A percentile compares a stretch with the other conserved stretches of the same genome.
phyloP scores from a whole-genome alignment of 2,329 filamentous ascomycete species.

The Colletotrichum horii region DNA sequence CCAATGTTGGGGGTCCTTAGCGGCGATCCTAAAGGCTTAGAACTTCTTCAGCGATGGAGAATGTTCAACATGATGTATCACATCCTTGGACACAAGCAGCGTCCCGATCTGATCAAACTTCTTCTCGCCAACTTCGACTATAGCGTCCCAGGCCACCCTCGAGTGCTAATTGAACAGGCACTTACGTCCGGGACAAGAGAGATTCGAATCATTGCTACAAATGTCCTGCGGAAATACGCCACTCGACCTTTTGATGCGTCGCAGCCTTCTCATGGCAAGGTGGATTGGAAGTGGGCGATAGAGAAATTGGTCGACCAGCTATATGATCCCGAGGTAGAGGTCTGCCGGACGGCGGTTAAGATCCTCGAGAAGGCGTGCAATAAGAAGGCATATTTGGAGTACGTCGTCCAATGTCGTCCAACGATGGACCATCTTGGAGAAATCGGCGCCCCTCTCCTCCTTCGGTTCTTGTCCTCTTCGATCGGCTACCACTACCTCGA shows the following conservation, averaged over 20 bases:
- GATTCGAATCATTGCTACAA: constrained; percentile 89
- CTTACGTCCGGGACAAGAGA: constrained; percentile 91
- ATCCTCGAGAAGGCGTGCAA: constrained; percentile 98
- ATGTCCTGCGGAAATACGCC: constrained; percentile 85
- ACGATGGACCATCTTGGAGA: constrained; percentile 95
- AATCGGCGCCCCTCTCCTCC: constrained; percentile 89
- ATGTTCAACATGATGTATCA: constrained; percentile 99
- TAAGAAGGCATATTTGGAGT: constrained; percentile 87
- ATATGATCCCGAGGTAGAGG: constrained; percentile 96
- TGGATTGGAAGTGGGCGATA: constrained; percentile 92
- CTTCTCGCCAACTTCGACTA: constrained; percentile 94
- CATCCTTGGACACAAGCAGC: constrained; percentile 88
- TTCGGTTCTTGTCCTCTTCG: constrained; percentile 93
- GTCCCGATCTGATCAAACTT: constrained; percentile 88
- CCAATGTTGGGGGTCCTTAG: constrained; percentile 88
- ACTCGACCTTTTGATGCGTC: constrained; percentile 52
- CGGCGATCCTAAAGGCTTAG: constrained; percentile 79
- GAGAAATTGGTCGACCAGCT: constrained; percentile 96
- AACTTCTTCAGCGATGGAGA: constrained; percentile 93
- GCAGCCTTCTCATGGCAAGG: constrained; percentile 34
- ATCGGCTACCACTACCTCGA: constrained; percentile 98
- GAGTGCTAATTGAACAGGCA: constrained; percentile 91
- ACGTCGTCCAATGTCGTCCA: constrained; percentile 94
- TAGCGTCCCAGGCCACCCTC: constrained; percentile 83
- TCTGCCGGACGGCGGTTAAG: constrained; percentile 95